Evolutionary conservation across 495 filamentous ascomycete species (phyloP).

Genomic region (Podospora tetraspora): DNA sequence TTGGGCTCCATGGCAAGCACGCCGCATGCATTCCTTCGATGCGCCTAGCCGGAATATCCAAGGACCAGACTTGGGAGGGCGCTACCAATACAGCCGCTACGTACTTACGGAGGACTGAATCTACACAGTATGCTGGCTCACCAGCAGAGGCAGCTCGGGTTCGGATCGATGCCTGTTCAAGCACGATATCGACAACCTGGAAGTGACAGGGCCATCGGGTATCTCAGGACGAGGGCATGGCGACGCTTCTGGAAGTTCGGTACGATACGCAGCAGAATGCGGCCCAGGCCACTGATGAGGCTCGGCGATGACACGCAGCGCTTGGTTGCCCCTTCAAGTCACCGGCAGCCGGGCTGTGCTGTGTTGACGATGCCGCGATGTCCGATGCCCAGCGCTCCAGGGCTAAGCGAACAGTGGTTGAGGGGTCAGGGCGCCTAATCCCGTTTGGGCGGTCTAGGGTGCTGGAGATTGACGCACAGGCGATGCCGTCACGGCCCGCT

Average conservation of each 20-base stretch:
- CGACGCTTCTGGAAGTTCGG: conserved; percentile 2
- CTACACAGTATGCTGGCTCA: no score
- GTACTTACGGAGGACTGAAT: no score
- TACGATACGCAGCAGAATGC: neutral
- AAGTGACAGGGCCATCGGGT: neutral
- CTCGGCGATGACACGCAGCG: neutral
- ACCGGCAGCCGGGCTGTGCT: conserved; percentile 5
- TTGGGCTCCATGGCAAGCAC: neutral
- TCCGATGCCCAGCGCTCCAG: neutral
- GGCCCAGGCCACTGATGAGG: neutral
- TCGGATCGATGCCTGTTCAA: neutral
- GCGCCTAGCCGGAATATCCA: neutral
- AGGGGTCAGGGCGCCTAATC: neutral
- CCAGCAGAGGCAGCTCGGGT: neutral
- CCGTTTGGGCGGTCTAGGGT: neutral
- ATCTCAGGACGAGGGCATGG: neutral
- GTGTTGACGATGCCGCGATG: neutral
- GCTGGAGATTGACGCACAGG: neutral
- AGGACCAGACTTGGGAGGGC: neutral
- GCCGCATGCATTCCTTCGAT: neutral
- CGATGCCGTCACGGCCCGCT: neutral
- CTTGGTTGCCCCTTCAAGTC: neutral
- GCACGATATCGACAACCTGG: neutral
- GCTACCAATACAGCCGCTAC: neutral
- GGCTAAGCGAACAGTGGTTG: conserved; percentile 1